Evolutionary conservation across 1,284 basidiomycete genomes (phyloP), one percentile per base, ranked within the genome.

Genomic region (Sanguinoderma infundibulare): DNA sequence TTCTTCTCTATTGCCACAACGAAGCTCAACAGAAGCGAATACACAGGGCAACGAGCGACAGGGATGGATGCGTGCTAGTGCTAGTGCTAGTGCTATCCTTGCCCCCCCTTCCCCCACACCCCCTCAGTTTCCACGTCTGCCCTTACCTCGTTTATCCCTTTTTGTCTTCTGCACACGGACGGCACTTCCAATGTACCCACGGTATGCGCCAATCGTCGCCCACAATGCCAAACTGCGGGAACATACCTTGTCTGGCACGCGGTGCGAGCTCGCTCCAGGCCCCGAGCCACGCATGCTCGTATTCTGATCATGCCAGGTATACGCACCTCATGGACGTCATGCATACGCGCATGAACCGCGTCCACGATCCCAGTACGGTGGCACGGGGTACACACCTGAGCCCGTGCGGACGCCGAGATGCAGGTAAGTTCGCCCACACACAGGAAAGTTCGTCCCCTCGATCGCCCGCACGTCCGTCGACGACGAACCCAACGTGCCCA

Each of bases 161-260:
- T 28, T 30, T 30, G 38, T 24, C 28, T 39, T 24, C 20, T 53
- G 42, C 8, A n/a, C 42, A 44, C 30, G 51, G 24, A 38, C 51
- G 53, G 12, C 30, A 7, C 46, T 8, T 15, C 30, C 9, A n/a
- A 3, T 2, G 30, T 30, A 55, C 53, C 53, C 53, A 55, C 40
- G 53, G 32, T 8, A 10, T 15, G n/a, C 53, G 20, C 53, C 42
- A 42, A 42, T 24, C 39, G 53, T 55, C 53, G 53, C 53, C 53
- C 53, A 55, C 53, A 55, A 55, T 40, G 53, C 53, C 53, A 42
- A 44, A 55, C 30, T 22, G 39, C 53, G 38, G 36, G 42, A 38
- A 53, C 52, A 26, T 38, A 53, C 52, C 52, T 53, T 53, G 36
- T 28, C 7, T 49, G 46, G 26, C 46, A 49, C 26, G 46, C 46